Evolutionary conservation across 345 rosid species (phyloP), one percentile per base, ranked within the genome.

Genomic region (Populus ilicifolia): DNA sequence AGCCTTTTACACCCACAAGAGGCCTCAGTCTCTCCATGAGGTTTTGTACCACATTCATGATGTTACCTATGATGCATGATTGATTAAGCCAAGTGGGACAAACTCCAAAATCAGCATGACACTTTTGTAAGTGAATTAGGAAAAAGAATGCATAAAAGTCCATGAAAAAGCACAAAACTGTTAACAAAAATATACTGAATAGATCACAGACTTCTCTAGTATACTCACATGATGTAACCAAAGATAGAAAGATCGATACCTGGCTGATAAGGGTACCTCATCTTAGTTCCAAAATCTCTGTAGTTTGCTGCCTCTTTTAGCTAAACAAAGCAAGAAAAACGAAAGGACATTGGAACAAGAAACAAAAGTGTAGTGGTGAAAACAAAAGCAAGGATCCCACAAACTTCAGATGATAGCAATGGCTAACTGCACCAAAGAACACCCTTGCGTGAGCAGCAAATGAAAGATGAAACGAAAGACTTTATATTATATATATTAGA

Each of bases 21-120:
- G 88, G 89, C 70, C 97, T 89, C 16, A 93, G 77, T 82, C 88
- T 89, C 75, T 89, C 98, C 92, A 80, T 84, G 68, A 87, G 84
- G 71, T 84, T 81, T n/a, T 85, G 89, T 65, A 86, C 79, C 66
- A 81, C 81, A 69, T 79, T 82, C 91, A 87, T 87, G 44, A 61
- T 78, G 61, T 80, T 62, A 48, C 80, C 82, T 78, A 33, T 73
- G 79, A 77, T 66, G 7, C 43, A 56, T 72, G 50, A 56, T n/a
- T 8, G 14, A 50, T 13, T 33, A 39, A 44, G 44, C 11, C 6
- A 30, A 78, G 54, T 35, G 30, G 23, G 18, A 78, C 43, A 29
- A 50, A 59, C 67, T 17, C 21, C 35, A 18, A 18, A 39, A 27
- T 54, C 23, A 30, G 35, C 72, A n/a, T 33, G 30, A 1, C 25